Base-by-base conservation (phyloP, 192 early-diverging fungal species). In the Coemansia sp. region DNA sequence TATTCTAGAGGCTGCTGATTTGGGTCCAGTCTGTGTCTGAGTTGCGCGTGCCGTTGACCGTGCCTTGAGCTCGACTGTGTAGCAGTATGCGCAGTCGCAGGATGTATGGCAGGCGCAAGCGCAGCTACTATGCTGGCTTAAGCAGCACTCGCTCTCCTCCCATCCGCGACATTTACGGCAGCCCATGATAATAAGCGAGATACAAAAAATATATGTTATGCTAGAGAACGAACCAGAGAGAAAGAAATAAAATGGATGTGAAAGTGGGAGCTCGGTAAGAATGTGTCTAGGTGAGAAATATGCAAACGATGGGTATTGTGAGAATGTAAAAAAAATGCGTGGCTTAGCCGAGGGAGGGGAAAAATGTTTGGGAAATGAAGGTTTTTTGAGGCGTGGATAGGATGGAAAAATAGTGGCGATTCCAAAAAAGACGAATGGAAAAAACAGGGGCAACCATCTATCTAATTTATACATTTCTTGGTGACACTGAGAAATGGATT, bases 91-190 rank as follows among this genome's bases (percentile, higher is more conserved):
- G 64, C 76, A 78, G 65, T 73, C 72, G 64, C 76, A 78, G 19
- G 68, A 65, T 23, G 68, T 61, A 32, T 78, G 76, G 61, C 76
- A 78, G 33, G 21, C 42, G 47, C 76, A 78, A 26, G 30, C 8
- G 52, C 76, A 78, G 14, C 50, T 21, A 2, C n/a, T 16, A n/a
- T 37, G 33, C 53, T 73, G 71, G 67, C 76, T 78, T 21, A 78
- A 62, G 37, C 76, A 78, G 76, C 76, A 78, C 50, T 69, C 68
- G 67, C 72, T 78, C 42, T 78, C 70, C 42, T 78, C 76, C 76
- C 76, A 78, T 64, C 76, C 76, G 43, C 76, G 76, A 55, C 76
- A 78, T 44, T 73, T 78, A 26, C 61, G 70, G 71, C 76, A 78
- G 40, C 76, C 76, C 76, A 78, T 78, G 46, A 63, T 69, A 37